A percentile compares a stretch with the other conserved stretches of the same genome.
phyloP scores from a whole-genome alignment of 768 basidiomycete species.

The Tylopilus felleus region DNA sequence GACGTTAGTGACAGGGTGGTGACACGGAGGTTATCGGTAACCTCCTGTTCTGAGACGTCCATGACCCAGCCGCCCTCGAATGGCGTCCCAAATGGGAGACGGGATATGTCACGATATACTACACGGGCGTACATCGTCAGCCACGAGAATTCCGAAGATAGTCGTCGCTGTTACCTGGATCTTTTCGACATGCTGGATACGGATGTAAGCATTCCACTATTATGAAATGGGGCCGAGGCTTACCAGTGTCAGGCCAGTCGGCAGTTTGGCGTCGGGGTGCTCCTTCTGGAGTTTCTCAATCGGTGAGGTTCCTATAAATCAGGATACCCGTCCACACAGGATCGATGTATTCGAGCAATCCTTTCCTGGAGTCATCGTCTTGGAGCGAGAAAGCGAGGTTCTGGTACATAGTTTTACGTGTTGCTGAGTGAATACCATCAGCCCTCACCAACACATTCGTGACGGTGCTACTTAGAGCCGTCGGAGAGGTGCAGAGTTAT shows the following conservation, averaged over 20 bases:
- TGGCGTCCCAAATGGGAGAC: slow-evolving; percentile 33
- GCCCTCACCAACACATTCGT: slow-evolving; percentile 42
- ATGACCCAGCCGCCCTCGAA: slow-evolving; percentile 31
- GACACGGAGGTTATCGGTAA: slow-evolving; percentile 21
- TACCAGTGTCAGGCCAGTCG: slow-evolving; percentile 25
- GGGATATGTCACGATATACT: slow-evolving; percentile 42
- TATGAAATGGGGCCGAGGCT: background rate
- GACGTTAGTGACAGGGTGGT: background rate
- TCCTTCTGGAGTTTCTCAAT: slow-evolving; percentile 28
- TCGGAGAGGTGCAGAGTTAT: slow-evolving; percentile 36
- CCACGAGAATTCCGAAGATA: background rate
- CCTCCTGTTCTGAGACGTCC: slow-evolving; percentile 31
- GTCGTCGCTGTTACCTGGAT: slow-evolving; percentile 2
- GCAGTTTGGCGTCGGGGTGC: slow-evolving; percentile 28
- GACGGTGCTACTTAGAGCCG: slow-evolving; percentile 28
- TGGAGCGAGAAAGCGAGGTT: slow-evolving; percentile 6
- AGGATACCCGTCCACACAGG: slow-evolving; percentile 38
- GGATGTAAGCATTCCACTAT: background rate
- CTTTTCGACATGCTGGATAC: slow-evolving; percentile 23
- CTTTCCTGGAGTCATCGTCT: slow-evolving; percentile 4
- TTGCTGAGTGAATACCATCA: slow-evolving; percentile 41
- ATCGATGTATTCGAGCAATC: slow-evolving; percentile 22
- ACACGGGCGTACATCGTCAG: background rate
- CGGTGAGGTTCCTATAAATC: slow-evolving; percentile 38
- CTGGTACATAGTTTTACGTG: slow-evolving; percentile 28